Base-by-base conservation (phyloP, 2,329 filamentous ascomycete genomes). In the Botrytis tulipae region DNA sequence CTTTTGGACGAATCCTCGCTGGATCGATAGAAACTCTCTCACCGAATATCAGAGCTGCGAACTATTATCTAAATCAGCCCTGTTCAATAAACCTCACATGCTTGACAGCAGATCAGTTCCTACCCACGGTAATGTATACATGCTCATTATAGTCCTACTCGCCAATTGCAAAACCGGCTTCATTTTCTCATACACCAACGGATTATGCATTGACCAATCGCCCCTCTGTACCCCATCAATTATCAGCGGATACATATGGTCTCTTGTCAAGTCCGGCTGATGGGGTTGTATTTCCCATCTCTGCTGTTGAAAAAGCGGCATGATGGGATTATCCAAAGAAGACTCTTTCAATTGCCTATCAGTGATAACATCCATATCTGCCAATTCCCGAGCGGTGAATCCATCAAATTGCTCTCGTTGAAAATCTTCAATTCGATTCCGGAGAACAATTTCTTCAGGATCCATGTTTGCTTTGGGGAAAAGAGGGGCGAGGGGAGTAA, bases 81-180 rank as follows among this genome's bases (percentile, higher is more conserved):
- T 3, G 2, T 1, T 16, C 25, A 42, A 18, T 10, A 3, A 42
- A 14, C 6, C 0, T 1, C 2, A n/a, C 12, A n/a, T 25, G n/a
- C n/a, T 32, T 2, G 22, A 48, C 9, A 48, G 40, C 32, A 69
- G 29, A 35, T 54, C n/a, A 44, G 2, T 44, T 70, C 71, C 46
- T 74, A 76, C 74, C 74, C 74, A 76, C 32, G 74, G 73, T 46
- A 74, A 67, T 12, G 72, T 18, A 70, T 77, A 70, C 40, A 73
- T 25, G 40, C 74, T 75, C 29, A 35, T 74, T 18, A 78, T 51
- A 32, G 75, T 80, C 9, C 70, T 82, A 0, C 70, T 78, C 4
- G 79, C 80, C 0, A 79, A 78, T 18, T 82, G 79, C 35, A 78
- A 60, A 40, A 40, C 44, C 14, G 76, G 76, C 40, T 77, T 54